Base-by-base conservation (phyloP, 139 green algal species). In the Closterium sp. region DNA sequence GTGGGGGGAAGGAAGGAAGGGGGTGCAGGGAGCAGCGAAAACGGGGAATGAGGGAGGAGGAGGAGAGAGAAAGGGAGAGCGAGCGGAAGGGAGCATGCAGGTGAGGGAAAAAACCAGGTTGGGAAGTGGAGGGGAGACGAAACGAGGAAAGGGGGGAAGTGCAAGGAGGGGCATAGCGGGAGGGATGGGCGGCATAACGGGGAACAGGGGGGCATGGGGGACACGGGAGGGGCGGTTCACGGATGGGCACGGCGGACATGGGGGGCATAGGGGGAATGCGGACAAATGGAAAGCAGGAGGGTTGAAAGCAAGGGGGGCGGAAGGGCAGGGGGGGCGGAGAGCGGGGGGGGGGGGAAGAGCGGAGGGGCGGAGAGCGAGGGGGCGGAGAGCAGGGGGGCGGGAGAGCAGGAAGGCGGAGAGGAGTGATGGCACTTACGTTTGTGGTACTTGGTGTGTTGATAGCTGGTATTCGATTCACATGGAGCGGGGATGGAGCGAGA, bases 391-490 rank as follows among this genome's bases (percentile, higher is more conserved):
- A 27, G 62, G 50, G 17, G 10, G 10, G 62, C 2, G 6, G 62
- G 62, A 79, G 62, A 24, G 62, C 17, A 79, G 17, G 62, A 13
- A 13, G 62, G 62, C 1, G 17, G 62, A 79, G 19, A 6, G 17
- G 17, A 79, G 62, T 13, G 19, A 24, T 22, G 62, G 45, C 3
- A 92, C 93, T 90, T 90, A 95, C 93, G 93, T 87, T 98, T 99
- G 94, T 99, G 98, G 90, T 99, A 99, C 1, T 97, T 96, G 0
- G 97, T 98, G 94, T 99, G 98, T 29, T 97, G 97, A 91, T 99
- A 99, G 86, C 97, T 98, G 96, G 62, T 24, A 9, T n/a, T n/a
- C n/a, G n/a, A 62, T 62, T 62, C 5, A 62, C 42, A 62, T 62
- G 42, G 7, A 62, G 7, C 5, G 62, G 13, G 50, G 62, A 13